Conservation (phyloP, 495 filamentous ascomycete species). For the Penicillium herquei region DNA sequence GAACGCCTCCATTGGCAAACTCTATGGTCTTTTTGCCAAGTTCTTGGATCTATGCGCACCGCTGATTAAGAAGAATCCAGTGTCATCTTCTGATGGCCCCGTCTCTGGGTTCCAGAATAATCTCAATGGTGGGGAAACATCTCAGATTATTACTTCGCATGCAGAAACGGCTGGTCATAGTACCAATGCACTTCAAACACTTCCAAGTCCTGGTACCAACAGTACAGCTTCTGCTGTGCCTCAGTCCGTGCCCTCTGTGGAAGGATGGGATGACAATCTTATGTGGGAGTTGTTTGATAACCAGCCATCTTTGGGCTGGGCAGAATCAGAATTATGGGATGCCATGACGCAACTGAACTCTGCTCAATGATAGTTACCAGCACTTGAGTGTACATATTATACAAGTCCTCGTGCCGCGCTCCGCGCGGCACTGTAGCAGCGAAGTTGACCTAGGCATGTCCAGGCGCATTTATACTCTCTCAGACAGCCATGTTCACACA, state of each 20-base stretch:
- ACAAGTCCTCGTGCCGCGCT: too few relatives aligned
- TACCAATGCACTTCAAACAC: background rate
- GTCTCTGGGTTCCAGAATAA: background rate
- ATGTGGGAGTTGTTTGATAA: slow-evolving; percentile 35
- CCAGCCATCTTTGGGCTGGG: slow-evolving; percentile 32
- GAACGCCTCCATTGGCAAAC: slow-evolving; percentile 26
- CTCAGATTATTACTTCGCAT: slow-evolving; percentile 1
- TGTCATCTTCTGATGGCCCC: background rate
- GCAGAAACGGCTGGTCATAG: slow-evolving; percentile 9
- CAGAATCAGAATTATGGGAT: slow-evolving; percentile 27
- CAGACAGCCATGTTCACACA: background rate
- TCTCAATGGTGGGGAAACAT: background rate
- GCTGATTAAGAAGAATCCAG: slow-evolving; percentile 13
- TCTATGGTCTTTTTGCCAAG: slow-evolving; percentile 29
- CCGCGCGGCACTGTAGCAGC: too few relatives aligned
- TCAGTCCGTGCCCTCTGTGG: slow-evolving; percentile 9
- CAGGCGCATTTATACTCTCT: too few relatives aligned
- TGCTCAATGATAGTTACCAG: too few relatives aligned
- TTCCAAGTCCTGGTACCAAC: slow-evolving; percentile 3
- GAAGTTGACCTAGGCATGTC: too few relatives aligned
- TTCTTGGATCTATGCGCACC: slow-evolving; percentile 28
- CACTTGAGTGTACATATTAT: too few relatives aligned
- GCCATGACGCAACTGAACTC: slow-evolving; percentile 18
- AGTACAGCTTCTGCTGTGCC: slow-evolving; percentile 3
- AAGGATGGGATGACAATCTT: slow-evolving; percentile 30